Evolutionary conservation across 768 basidiomycete genomes (phyloP).

Genomic region (Boletus pseudopeckii): DNA sequence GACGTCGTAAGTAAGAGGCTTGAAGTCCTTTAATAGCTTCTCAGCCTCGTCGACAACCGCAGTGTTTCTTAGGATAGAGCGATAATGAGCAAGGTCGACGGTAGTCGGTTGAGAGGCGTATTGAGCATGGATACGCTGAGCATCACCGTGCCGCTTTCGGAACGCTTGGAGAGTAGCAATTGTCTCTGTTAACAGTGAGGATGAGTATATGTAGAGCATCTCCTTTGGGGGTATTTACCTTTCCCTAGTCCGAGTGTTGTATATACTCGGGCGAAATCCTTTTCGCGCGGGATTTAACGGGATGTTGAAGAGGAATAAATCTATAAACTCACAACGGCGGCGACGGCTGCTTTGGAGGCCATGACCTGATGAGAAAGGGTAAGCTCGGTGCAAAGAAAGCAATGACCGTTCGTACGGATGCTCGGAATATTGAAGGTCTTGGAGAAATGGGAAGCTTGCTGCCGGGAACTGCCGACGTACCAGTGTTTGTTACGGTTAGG

Average conservation of each 20-base stretch:
- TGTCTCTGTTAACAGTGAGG: conserved; percentile 57
- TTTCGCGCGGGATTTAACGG: conserved; percentile 12
- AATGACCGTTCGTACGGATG: conserved; percentile 13
- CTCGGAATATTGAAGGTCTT: conserved; percentile 15
- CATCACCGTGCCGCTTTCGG: conserved; percentile 92
- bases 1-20: conserved; percentile 93
- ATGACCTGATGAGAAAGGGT: conserved; percentile 35
- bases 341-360: conserved; percentile 71
- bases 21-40: conserved; percentile 84
- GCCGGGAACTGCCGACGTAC: conserved; percentile 29
- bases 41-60: conserved; percentile 90
- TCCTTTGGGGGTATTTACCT: conserved; percentile 41
- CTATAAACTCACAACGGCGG: conserved; percentile 52
- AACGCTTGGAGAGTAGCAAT: conserved; percentile 88
- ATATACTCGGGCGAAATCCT: conserved; percentile 87
- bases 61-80: conserved; percentile 87
- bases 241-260: conserved; percentile 80
- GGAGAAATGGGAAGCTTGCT: conserved; percentile 8
- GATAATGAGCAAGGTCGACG: conserved; percentile 90
- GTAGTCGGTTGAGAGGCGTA: conserved; percentile 71
- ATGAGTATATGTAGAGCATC: conserved; percentile 1
- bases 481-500: background rate
- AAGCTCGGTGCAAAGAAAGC: background rate
- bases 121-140: conserved; percentile 66
- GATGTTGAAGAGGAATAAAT: background rate